Base-by-base conservation (phyloP, 75 land plant species). In the Sequoiadendron giganteum region DNA sequence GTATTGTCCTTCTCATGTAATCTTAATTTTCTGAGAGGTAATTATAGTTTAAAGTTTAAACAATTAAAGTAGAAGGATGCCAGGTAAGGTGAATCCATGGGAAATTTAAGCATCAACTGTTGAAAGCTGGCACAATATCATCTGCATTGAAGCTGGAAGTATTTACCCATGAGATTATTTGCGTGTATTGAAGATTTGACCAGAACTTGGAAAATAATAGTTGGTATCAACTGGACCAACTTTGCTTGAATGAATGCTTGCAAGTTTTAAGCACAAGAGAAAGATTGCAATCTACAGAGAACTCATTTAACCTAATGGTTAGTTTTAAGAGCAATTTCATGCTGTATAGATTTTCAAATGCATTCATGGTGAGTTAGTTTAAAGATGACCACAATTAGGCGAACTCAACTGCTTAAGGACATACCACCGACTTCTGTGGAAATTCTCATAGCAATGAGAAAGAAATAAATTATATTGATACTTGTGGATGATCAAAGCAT, bases 1-100 rank as follows among this genome's bases (percentile, higher is more conserved):
- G 2, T 34, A 75, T 34, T 75, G 77, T 75, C 77, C 16, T 34
- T 75, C 77, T 34, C 77, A 30, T 86, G 86, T 86, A 86, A 86
- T 19, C 21, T 56, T 5, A 38, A 11, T 25, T 28, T 7, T 86
- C 86, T 38, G 78, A 38, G 28, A 56, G n/a, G 28, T 42, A 38
- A 86, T 34, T 30, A 86, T 75, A 21, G 25, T 19, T 36, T 86
- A 83, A 56, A 21, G 25, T 19, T 36, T 86, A 83, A 56, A 85
- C 9, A 9, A 21, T 15, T 70, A 39, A 70, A 56, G 77, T 38
- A 70, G 11, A 86, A 73, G 30, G 43, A 86, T n/a, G 19, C 77
- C 86, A 72, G 82, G 38, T 75, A 75, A 75, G 38, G 15, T 32
- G 16, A 75, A 34, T 56, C 36, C 86, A 21, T 36, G 38, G 52